Evolutionary conservation across 2,329 filamentous ascomycete genomes (phyloP).

Genomic region (Talaromyces marneffei): DNA sequence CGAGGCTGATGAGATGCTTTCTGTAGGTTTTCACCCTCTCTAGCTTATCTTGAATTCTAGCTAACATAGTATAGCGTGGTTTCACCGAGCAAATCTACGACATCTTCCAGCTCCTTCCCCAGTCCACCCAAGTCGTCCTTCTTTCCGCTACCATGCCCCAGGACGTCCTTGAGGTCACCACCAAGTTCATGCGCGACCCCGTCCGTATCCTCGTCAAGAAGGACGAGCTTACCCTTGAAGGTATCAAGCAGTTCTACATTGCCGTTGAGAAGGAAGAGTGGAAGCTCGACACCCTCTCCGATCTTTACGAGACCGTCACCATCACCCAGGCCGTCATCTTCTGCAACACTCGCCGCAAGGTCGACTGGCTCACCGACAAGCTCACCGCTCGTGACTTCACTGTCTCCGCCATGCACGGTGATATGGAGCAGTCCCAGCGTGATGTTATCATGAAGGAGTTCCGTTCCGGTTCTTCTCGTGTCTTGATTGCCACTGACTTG

Average conservation of each 20-base stretch:
- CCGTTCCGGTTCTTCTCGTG: conserved; percentile 96
- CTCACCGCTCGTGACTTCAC: conserved; percentile 98
- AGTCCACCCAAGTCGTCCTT: conserved; percentile 96
- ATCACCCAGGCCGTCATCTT: conserved; percentile 99
- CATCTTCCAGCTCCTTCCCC: conserved; percentile 97
- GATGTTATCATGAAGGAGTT: conserved; percentile 99
- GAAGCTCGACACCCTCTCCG: conserved; percentile 98
- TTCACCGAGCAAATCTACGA: conserved; percentile 99
- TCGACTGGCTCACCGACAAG: conserved; percentile 99
- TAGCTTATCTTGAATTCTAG: conserved; percentile 5
- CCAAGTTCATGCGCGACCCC: conserved; percentile 99
- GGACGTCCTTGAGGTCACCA: conserved; percentile 98
- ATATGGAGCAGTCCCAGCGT: conserved; percentile 97
- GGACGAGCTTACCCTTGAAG: conserved; percentile 97
- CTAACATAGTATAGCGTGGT: conserved; percentile 59
- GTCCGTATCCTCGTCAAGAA: conserved; percentile 99
- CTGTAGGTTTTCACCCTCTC: conserved; percentile 22
- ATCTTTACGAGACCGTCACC: conserved; percentile 98
- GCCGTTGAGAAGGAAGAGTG: conserved; percentile 99
- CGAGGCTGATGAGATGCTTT: conserved; percentile 97
- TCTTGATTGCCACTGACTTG: conserved; percentile 95
- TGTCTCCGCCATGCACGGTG: conserved; percentile 98
- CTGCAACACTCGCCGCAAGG: conserved; percentile 99
- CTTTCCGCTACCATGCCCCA: conserved; percentile 98
- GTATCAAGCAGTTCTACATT: conserved; percentile 99